Evolutionary conservation across 257 asterid genomes (phyloP).

Genomic region (Osmanthus fragrans): DNA sequence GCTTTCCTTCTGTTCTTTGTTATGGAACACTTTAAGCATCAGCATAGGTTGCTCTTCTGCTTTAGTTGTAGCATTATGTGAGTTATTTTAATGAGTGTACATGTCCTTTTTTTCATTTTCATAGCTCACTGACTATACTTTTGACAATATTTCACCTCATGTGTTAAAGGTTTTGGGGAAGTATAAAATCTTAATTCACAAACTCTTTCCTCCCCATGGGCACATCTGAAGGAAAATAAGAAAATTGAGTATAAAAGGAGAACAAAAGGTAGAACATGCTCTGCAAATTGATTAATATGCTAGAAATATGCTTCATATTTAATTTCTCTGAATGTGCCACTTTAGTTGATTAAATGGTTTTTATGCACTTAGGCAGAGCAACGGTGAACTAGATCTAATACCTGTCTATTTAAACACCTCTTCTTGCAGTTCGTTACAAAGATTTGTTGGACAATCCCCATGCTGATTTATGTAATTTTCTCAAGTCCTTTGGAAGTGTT

Average conservation of each 20-base stretch:
- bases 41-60: background rate
- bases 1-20: background rate
- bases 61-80: background rate
- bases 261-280: background rate
- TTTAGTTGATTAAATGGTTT: background rate
- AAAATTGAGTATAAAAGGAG: background rate
- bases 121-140: conserved; percentile 9
- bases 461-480: conserved; percentile 74
- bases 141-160: conserved; percentile 1
- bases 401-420: conserved; percentile 23
- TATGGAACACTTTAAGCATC: background rate
- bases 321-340: background rate
- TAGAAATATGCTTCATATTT: background rate
- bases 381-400: background rate
- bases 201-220: conserved; percentile 1
- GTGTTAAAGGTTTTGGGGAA: background rate
- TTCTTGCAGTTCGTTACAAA: conserved; percentile 85
- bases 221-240: background rate
- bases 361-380: background rate
- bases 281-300: conserved; percentile 10
- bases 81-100: background rate
- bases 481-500: conserved; percentile 73
- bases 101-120: background rate
- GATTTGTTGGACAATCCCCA: conserved; percentile 84
- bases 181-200: background rate